Conservation (phyloP, 495 filamentous ascomycete genomes). For the Penicillium riverlandense region DNA sequence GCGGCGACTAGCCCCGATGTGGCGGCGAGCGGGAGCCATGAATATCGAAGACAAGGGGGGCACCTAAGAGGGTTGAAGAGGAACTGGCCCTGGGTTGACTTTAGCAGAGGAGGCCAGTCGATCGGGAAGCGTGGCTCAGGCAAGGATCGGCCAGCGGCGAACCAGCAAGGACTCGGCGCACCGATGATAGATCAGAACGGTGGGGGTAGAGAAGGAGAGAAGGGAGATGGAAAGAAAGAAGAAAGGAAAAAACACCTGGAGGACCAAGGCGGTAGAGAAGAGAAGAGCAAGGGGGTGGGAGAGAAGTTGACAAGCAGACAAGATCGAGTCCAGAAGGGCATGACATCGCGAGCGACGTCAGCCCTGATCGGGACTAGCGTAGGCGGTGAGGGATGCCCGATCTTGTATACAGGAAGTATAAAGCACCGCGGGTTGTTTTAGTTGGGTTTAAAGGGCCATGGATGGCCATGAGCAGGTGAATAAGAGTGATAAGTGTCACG, state of each 20-base stretch:
- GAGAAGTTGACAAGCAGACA: conserved; percentile 8
- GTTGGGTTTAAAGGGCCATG: background rate
- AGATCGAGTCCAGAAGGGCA: conserved; percentile 13
- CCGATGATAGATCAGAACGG: background rate
- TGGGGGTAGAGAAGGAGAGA: background rate
- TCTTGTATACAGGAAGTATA: too few species aligned
- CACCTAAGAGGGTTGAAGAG: background rate
- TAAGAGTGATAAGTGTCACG: too few species aligned
- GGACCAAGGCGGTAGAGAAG: conserved; percentile 2
- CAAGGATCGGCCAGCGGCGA: background rate
- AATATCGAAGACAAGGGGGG: conserved; percentile 2
- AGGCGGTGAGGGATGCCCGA: conserved; percentile 16
- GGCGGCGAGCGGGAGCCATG: conserved; percentile 64
- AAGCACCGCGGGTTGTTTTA: background rate
- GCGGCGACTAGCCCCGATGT: conserved; percentile 68
- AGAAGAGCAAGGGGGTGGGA: conserved; percentile 16
- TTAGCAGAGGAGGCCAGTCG: conserved; percentile 2
- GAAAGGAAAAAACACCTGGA: conserved; percentile 1
- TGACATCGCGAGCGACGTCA: conserved; percentile 28
- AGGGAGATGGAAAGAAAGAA: background rate
- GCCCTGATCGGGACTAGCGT: conserved; percentile 21
- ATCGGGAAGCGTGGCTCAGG: background rate
- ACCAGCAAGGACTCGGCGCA: background rate
- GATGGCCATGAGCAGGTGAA: too few species aligned
- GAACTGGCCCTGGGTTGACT: background rate